Conservation (phyloP, 768 basidiomycete genomes). For the Lentinus brumalis region DNA sequence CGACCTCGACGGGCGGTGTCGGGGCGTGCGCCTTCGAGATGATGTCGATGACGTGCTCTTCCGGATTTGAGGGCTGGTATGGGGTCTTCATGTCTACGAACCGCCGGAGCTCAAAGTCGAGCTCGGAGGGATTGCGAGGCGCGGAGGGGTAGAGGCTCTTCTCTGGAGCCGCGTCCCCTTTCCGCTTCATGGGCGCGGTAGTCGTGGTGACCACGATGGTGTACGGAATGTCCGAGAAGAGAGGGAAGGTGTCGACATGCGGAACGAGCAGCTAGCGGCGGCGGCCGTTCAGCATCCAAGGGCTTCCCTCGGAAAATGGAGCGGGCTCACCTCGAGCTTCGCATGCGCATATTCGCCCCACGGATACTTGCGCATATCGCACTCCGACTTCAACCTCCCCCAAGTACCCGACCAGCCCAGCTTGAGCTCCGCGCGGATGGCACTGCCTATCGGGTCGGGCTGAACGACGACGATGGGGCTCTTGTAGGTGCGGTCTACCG, state of each 20-base stretch:
- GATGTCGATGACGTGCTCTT: constrained; percentile 14
- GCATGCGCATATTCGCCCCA: constrained; percentile 23
- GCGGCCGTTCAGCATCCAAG: neutral
- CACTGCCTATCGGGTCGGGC: constrained; percentile 13
- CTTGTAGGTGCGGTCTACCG: constrained; percentile 16
- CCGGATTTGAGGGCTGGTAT: constrained; percentile 7
- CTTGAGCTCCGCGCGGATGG: constrained; percentile 14
- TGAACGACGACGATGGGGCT: constrained; percentile 21
- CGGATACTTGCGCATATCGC: constrained; percentile 20
- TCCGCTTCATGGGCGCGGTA: constrained; percentile 19
- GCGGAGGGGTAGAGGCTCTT: constrained; percentile 23
- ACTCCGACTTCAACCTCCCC: constrained; percentile 13
- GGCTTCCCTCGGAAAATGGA: no score
- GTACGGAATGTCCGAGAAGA: constrained; percentile 26
- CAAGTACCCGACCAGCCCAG: constrained; percentile 22
- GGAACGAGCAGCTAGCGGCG: constrained; percentile 18
- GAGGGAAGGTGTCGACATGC: constrained; percentile 20
- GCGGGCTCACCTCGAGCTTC: constrained; percentile 16
- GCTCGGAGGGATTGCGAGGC: constrained; percentile 14
- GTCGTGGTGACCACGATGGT: constrained; percentile 20
- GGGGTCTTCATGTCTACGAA: constrained; percentile 15
- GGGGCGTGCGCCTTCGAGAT: constrained; percentile 13
- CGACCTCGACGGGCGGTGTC: constrained; percentile 17
- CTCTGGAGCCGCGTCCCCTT: constrained; percentile 12
- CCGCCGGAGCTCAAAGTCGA: constrained; percentile 20